Conservation (phyloP, 73 alveolate species). For the Urostyla sp. region DNA sequence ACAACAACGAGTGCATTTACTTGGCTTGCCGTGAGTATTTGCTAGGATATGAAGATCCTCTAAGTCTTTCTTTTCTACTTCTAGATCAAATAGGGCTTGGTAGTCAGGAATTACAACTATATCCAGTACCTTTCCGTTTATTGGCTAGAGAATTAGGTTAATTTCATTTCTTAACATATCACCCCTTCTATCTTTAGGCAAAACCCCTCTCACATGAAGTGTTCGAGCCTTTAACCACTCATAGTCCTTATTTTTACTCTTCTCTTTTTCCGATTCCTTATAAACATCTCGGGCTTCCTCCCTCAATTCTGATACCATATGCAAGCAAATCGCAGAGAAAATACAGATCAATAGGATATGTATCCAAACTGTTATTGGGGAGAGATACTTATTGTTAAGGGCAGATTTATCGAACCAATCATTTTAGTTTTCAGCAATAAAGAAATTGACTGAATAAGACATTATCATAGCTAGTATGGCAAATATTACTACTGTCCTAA, state of each 20-base stretch:
- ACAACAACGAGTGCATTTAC: constrained; percentile 11
- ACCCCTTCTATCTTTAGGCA: constrained; percentile 66
- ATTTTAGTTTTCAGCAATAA: not conserved
- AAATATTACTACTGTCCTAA: constrained; percentile 33
- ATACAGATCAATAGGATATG: constrained; percentile 11
- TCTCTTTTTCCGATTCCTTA: constrained; percentile 36
- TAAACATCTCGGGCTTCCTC: constrained; percentile 64
- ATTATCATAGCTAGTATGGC: constrained; percentile 31
- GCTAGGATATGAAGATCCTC: constrained; percentile 57
- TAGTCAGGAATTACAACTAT: constrained; percentile 66
- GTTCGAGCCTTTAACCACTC: constrained; percentile 75
- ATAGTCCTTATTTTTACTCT: constrained; percentile 51
- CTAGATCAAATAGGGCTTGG: constrained; percentile 57
- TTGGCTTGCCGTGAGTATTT: constrained; percentile 49
- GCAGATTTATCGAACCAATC: constrained; percentile 37
- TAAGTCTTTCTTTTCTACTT: constrained; percentile 52
- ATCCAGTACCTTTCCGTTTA: constrained; percentile 58
- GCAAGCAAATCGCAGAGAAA: constrained; percentile 5
- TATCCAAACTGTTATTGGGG: constrained; percentile 39
- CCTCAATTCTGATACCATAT: constrained; percentile 46
- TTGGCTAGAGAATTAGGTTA: constrained; percentile 19
- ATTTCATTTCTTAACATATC: constrained; percentile 51
- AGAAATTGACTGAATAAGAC: constrained; percentile 31
- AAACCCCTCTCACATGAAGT: constrained; percentile 68
- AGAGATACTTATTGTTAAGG: not conserved